Conservation (phyloP, 805 yeast species). For the Saccharomyces kudriavzevii region DNA sequence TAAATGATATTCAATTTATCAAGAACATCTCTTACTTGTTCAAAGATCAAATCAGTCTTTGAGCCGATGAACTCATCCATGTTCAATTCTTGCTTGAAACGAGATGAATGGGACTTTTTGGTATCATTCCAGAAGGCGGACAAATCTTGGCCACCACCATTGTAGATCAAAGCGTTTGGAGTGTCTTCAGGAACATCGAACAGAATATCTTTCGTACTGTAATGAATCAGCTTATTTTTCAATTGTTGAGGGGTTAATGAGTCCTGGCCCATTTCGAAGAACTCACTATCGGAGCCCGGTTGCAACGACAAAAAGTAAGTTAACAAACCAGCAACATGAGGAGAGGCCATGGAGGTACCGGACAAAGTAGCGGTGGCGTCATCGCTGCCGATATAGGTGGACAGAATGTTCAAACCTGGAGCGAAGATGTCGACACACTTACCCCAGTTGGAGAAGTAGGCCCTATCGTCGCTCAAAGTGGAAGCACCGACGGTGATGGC, state of each 20-base stretch:
- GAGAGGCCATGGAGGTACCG: conserved; percentile 99
- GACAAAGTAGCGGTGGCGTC: conserved; percentile 71
- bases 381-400: conserved; percentile 71
- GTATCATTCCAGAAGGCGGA: conserved; percentile 48
- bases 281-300: conserved; percentile 63
- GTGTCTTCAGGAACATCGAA: conserved; percentile 61
- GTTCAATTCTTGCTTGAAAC: not conserved
- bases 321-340: conserved; percentile 85
- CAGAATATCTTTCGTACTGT: conserved; percentile 52
- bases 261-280: conserved; percentile 41
- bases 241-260: conserved; percentile 59
- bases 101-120: not conserved
- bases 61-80: not conserved
- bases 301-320: conserved; percentile 81
- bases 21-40: conserved; percentile 22
- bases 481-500: conserved; percentile 95
- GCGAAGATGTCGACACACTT: conserved; percentile 92
- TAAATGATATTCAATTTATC: conserved; percentile 21
- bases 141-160: conserved; percentile 71
- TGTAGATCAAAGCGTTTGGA: conserved; percentile 67
- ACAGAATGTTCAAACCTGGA: conserved; percentile 83
- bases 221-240: conserved; percentile 64
- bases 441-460: conserved; percentile 92
- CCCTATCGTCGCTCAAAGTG: conserved; percentile 77
- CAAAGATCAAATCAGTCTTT: conserved; percentile 22